These are phyloP conservation scores for Ormosia emarginata DNA, from an alignment of 306 rosid species.

Conservation along the genomic window DNA sequence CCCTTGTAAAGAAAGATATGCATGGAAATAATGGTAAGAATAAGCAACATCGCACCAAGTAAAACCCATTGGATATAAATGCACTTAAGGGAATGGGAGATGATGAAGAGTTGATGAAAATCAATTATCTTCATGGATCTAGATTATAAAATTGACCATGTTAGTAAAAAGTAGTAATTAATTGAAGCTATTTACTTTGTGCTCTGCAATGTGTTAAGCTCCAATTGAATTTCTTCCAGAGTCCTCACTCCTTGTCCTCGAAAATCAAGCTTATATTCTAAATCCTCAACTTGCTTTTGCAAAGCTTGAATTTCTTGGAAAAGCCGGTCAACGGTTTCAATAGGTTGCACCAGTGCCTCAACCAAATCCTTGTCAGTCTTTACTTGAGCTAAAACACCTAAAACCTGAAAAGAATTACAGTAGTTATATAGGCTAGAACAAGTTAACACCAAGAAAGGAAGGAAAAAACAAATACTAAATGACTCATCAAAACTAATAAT, in stretches of 20 bases:
- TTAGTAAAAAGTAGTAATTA: neutral
- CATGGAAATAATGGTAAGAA: neutral
- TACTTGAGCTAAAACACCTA: conserved; percentile 81
- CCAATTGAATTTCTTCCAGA: conserved; percentile 68
- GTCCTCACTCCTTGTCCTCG: conserved; percentile 69
- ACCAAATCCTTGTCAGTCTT: conserved; percentile 70
- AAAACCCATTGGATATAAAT: neutral
- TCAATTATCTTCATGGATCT: neutral
- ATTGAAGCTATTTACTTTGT: conserved; percentile 51
- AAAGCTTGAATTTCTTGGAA: conserved; percentile 60
- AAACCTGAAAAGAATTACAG: conserved; percentile 40
- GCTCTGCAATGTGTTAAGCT: conserved; percentile 61
- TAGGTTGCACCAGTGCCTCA: conserved; percentile 67
- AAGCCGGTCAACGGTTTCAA: conserved; percentile 66
- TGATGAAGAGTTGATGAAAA: neutral
- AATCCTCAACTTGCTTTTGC: conserved; percentile 69
- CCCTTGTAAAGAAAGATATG: conserved; percentile 50
- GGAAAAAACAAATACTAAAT: neutral
- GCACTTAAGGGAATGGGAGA: conserved; percentile 10
- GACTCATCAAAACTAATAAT: neutral
- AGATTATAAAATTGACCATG: conserved; percentile 10
- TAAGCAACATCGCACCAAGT: neutral
- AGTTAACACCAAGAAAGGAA: neutral
- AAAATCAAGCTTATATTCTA: conserved; percentile 63
- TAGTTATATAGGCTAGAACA: conserved; percentile 3